Percentiles rank a stretch among this genome's conserved stretches.
These are phyloP conservation scores for Geotrichum citri-aurantii DNA, from an alignment of 1,139 yeast genomes.

Conservation along the genomic window DNA sequence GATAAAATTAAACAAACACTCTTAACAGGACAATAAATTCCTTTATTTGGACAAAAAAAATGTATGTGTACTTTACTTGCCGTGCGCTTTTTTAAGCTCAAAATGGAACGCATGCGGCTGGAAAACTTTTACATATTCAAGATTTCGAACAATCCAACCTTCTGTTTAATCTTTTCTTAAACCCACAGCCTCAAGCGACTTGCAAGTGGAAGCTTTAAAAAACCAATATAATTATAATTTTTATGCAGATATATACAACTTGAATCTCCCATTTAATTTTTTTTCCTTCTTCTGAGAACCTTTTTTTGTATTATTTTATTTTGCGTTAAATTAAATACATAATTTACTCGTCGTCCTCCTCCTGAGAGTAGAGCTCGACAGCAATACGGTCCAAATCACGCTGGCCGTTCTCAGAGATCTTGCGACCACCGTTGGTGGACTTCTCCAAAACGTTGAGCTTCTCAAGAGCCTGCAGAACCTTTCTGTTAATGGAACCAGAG, in stretches of 20 bases:
- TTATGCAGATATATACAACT: neutral
- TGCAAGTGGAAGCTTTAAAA: too few species aligned
- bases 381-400: conserved; percentile 99
- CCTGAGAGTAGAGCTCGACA: conserved; percentile 93
- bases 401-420: conserved; percentile 99
- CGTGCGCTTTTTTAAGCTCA: too few species aligned
- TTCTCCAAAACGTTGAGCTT: conserved; percentile 96
- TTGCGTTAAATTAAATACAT: conserved; percentile 14
- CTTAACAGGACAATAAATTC: too few species aligned
- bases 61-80: too few species aligned
- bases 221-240: neutral
- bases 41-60: too few species aligned
- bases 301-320: conserved; percentile 8
- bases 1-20: too few species aligned
- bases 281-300: neutral
- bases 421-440: conserved; percentile 99
- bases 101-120: too few species aligned
- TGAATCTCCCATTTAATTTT: neutral
- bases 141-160: too few species aligned
- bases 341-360: conserved; percentile 45
- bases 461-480: conserved; percentile 95
- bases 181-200: too few species aligned
- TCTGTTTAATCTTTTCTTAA: too few species aligned
- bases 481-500: conserved; percentile 99
- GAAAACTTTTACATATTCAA: too few species aligned